Evolutionary conservation across 148 eudicot genomes (phyloP).

Genomic region (Cornus controversa): DNA sequence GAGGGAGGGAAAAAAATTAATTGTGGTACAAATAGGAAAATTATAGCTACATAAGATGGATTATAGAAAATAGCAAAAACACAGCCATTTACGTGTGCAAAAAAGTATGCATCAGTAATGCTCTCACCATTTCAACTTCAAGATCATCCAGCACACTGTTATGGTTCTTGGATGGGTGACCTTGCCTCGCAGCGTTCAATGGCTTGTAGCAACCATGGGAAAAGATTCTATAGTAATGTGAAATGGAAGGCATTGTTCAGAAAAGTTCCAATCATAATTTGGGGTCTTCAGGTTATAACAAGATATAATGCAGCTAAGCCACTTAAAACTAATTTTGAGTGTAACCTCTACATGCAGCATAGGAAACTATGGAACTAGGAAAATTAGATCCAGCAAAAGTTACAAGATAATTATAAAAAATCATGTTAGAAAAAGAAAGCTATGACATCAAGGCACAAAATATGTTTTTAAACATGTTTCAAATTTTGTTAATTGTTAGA

Average conservation of each 20-base stretch:
- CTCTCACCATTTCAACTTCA: slow-evolving; percentile 45
- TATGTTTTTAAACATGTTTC: neutral
- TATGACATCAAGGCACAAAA: neutral
- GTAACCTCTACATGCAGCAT: neutral
- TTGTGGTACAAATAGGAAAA: slow-evolving; percentile 1
- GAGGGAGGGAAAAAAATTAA: neutral
- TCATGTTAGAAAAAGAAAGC: neutral
- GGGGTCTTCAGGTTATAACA: neutral
- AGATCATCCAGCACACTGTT: slow-evolving; percentile 35
- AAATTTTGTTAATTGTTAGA: too few species aligned
- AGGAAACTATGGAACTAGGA: neutral
- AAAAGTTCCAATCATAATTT: neutral
- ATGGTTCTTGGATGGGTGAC: slow-evolving; percentile 32
- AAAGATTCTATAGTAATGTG: slow-evolving; percentile 23
- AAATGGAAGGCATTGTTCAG: slow-evolving; percentile 16
- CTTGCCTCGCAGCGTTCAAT: slow-evolving; percentile 34
- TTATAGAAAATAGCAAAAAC: neutral
- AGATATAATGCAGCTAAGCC: slow-evolving; percentile 2
- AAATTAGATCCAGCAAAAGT: neutral
- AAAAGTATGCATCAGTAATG: neutral
- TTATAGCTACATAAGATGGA: neutral
- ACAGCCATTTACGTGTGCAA: neutral
- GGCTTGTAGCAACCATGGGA: slow-evolving; percentile 34
- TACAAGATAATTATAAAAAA: neutral
- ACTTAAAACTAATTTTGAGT: neutral